Conservation (phyloP, 805 yeast genomes). For the Blastobotrys muscicola region DNA sequence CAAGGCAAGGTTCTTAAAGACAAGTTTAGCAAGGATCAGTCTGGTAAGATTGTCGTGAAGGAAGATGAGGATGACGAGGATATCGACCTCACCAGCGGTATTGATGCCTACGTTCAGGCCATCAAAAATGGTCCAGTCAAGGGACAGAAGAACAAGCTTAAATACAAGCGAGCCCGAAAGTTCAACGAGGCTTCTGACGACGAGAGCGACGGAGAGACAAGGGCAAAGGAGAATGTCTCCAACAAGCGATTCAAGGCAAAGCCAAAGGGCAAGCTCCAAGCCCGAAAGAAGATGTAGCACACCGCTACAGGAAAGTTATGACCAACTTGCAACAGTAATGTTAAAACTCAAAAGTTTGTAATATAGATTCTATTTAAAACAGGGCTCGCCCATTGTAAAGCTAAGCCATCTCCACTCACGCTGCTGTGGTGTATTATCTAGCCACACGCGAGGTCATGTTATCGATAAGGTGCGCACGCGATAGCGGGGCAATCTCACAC, state of each 20-base stretch:
- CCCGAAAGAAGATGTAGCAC: neutral
- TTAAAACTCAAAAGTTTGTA: neutral
- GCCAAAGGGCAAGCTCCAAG: neutral
- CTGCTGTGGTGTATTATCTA: no score
- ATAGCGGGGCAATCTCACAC: neutral
- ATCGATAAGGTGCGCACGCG: slow-evolving; percentile 1
- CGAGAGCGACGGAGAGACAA: slow-evolving; percentile 35
- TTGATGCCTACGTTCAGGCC: slow-evolving; percentile 91
- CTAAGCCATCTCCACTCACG: no score
- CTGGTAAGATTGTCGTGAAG: slow-evolving; percentile 61
- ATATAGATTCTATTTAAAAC: neutral
- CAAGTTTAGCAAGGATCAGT: slow-evolving; percentile 38
- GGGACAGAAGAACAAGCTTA: slow-evolving; percentile 86
- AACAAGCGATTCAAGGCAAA: neutral
- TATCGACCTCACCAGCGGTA: slow-evolving; percentile 35
- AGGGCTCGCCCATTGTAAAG: neutral
- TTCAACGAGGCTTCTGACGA: slow-evolving; percentile 46
- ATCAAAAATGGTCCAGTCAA: slow-evolving; percentile 87
- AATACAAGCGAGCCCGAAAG: slow-evolving; percentile 60
- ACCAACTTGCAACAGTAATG: no score
- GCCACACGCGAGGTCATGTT: neutral
- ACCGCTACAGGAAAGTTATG: neutral
- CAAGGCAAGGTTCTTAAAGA: slow-evolving; percentile 26
- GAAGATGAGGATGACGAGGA: slow-evolving; percentile 30
- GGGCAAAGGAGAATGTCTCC: slow-evolving; percentile 4